phyloP scores from a whole-genome alignment of 208 protist genomes.

The Trypanosoma boissoni region DNA sequence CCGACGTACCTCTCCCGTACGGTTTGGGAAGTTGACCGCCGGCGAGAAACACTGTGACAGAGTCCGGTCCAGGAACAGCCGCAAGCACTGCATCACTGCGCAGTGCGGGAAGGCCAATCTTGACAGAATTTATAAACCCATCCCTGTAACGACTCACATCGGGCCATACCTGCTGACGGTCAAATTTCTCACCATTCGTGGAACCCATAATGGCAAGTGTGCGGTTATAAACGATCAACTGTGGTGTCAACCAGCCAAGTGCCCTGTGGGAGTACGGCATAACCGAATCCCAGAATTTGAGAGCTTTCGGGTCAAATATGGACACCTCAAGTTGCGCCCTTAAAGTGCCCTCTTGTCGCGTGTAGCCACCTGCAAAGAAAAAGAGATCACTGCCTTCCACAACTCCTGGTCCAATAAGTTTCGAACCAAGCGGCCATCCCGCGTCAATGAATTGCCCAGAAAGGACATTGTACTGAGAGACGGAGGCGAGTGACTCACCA shows the following conservation, averaged over 20 bases:
- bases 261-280: slow-evolving; percentile 1
- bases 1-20: slow-evolving; percentile 13
- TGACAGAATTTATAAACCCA: neutral
- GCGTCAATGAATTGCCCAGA: slow-evolving; percentile 38
- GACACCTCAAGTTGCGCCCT: slow-evolving; percentile 14
- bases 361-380: slow-evolving; percentile 26
- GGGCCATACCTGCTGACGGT: slow-evolving; percentile 15
- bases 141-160: slow-evolving; percentile 3
- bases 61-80: neutral
- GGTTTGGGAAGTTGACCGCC: slow-evolving; percentile 26
- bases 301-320: slow-evolving; percentile 23
- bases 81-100: slow-evolving; percentile 17
- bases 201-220: slow-evolving; percentile 19
- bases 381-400: slow-evolving; percentile 25
- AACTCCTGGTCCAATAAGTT: slow-evolving; percentile 27
- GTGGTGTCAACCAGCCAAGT: slow-evolving; percentile 16
- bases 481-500: slow-evolving; percentile 17
- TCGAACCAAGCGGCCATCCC: slow-evolving; percentile 26
- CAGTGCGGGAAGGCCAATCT: slow-evolving; percentile 14
- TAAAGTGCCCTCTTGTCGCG: neutral
- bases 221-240: slow-evolving; percentile 24
- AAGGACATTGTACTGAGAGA: slow-evolving; percentile 38
- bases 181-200: slow-evolving; percentile 9
- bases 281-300: slow-evolving; percentile 12
- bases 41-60: slow-evolving; percentile 19